Base-by-base conservation (phyloP, 176 grass and related monocot genomes). In the Aegilops sharonensis region DNA sequence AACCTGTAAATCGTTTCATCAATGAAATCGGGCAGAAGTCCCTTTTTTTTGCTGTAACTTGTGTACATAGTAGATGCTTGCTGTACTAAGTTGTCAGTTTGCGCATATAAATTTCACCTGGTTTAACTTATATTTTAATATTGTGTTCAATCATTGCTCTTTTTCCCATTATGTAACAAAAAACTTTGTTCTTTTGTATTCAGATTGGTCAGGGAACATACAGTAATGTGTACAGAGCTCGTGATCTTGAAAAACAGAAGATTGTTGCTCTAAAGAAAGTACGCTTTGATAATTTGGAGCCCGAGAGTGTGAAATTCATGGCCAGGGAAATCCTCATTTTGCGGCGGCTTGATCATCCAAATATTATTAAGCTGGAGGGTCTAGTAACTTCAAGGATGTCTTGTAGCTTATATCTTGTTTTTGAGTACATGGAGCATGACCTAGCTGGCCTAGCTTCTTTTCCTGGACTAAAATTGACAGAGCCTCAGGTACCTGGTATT, bases 141-240 rank as follows among this genome's bases (percentile, higher is more conserved):
- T 77, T 70, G 61, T 23, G 39, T 64, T 84, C 20, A 81, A 48
- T 68, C 14, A 60, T 24, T 83, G 29, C 56, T 85, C n/a, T 37
- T 63, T 80, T 92, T 21, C 8, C 1, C 18, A 21, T 59, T 59
- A 21, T 21, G 2, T 21, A 59, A 8, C 0, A 59, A 21, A 21
- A 81, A 48, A 45, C 11, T 40, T 20, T 83, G 29, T 75, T 85
- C 18, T 45, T 63, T 80, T 92, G 73, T 90, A 85, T 82, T 70
- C 90, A 99, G 97, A 99, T 99, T 87, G 97, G 97, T 30, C 97
- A 99, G 88, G 97, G 97, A 68, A 99, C 97, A 78, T 99, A 99
- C 80, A 99, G 97, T 65, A 99, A 88, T 71, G 97, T 99, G 36
- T 99, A 99, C 72, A 85, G 94, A 87, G 94, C 97, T 73, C 92